A percentile compares a stretch with the other conserved stretches of the same genome.
Conservation (phyloP, 257 asterid genomes). For the Nicotiana benthamiana region DNA sequence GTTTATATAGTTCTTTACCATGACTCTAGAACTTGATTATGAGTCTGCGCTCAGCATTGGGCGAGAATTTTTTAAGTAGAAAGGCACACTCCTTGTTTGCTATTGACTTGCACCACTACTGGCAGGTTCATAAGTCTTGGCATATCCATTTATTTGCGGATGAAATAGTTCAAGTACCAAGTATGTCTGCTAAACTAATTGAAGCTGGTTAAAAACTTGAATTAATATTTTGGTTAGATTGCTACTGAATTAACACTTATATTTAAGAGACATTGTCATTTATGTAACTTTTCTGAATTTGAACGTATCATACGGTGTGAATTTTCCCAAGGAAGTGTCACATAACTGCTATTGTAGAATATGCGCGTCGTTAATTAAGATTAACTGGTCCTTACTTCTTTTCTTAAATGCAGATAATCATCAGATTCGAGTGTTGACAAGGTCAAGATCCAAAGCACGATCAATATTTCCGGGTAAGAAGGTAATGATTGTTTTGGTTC, state of each 20-base stretch:
- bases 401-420: conserved; percentile 54
- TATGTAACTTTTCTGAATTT: not conserved
- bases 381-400: not conserved
- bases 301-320: not conserved
- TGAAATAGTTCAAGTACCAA: not conserved
- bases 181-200: not conserved
- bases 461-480: conserved; percentile 93
- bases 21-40: not conserved
- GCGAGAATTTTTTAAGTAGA: not conserved
- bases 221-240: not conserved
- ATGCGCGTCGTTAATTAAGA: not conserved
- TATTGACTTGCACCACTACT: not conserved
- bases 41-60: not conserved
- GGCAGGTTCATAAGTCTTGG: not conserved
- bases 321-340: not conserved
- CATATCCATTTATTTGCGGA: not conserved
- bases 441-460: conserved; percentile 69
- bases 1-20: not conserved
- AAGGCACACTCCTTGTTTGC: not conserved
- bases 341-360: not conserved
- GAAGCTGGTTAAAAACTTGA: not conserved
- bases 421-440: conserved; percentile 68
- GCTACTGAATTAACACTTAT: not conserved
- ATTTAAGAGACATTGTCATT: not conserved
- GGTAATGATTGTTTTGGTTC: conserved; percentile 51